Percentiles rank a stretch among this genome's conserved stretches.
phyloP scores from a whole-genome alignment of 177 flowering plant genomes.

The Vitis hybrid region DNA sequence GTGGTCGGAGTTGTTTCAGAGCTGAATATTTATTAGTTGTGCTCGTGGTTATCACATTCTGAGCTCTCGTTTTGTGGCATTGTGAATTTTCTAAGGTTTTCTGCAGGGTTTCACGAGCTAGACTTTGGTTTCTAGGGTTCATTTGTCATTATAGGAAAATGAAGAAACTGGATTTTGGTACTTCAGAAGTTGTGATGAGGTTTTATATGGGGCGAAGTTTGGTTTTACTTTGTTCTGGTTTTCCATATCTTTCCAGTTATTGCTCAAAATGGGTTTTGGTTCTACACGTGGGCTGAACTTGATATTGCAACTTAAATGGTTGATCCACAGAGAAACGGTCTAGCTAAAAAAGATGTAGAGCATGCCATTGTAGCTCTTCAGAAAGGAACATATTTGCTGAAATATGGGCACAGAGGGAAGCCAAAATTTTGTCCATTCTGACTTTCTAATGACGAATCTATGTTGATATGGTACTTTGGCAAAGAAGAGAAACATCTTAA shows the following conservation, averaged over 20 bases:
- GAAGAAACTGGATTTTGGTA: background rate
- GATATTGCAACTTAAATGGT: constrained; percentile 55
- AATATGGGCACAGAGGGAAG: no score
- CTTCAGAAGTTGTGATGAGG: background rate
- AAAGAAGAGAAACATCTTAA: no score
- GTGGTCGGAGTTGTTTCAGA: constrained; percentile 10
- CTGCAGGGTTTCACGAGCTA: background rate
- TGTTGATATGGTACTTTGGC: no score
- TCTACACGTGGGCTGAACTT: constrained; percentile 14
- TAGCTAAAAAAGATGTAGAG: constrained; percentile 48
- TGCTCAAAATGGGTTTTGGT: constrained; percentile 43
- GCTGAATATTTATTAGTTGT: constrained; percentile 9
- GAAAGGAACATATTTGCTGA: no score
- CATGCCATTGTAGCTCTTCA: constrained; percentile 21
- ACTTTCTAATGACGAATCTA: no score
- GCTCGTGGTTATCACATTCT: background rate
- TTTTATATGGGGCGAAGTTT: constrained; percentile 20
- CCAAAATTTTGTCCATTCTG: no score
- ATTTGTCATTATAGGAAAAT: constrained; percentile 6
- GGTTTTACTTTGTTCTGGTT: constrained; percentile 3
- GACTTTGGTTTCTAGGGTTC: background rate
- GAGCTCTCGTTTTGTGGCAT: background rate
- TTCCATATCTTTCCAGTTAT: constrained; percentile 1
- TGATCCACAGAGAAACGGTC: constrained; percentile 41
- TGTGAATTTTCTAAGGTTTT: constrained; percentile 2